Evolutionary conservation across 2,329 filamentous ascomycete species (phyloP), one percentile per base, ranked within the genome.

Genomic region (Colletotrichum sp.): DNA sequence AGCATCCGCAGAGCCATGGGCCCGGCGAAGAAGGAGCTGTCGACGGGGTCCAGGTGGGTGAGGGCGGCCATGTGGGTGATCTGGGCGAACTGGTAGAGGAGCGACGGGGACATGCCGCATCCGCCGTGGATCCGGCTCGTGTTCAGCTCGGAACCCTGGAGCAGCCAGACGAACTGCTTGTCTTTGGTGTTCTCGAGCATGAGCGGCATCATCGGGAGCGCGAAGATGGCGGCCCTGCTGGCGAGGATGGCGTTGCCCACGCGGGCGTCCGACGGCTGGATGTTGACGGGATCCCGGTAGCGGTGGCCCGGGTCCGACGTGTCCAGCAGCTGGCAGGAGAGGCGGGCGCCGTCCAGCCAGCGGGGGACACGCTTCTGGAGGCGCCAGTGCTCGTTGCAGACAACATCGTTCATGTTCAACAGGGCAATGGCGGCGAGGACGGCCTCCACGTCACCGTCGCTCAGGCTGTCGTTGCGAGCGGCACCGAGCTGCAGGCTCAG

Each of bases 91-190:
- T 79, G 80, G 62, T 85, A 82, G 26, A 87, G 79, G 6, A 87
- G 78, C 55, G 82, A 84, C 67, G 84, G 85, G 0, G 85, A 86
- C 71, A 86, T 86, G 12, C 85, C 85, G 62, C 85, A 87, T 1
- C 84, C 85, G 10, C 85, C 85, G 61, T 87, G 85, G 6, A 87
- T 84, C 67, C 85, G 80, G 38, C 81, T 82, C 76, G 83, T 82
- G 13, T 85, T 83, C 21, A 72, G 76, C 38, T 81, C 79, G 1
- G 81, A 82, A 5, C 84, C 85, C 56, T 86, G 85, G 1, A 85
- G 79, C 10, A 87, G 80, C 83, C 85, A 87, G 9, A 80, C 82
- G 65, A 87, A 86, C 28, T 84, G 80, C 4, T 78, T 74, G 2
- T 82, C 76, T 66, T 85, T 81, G 3, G 78, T 78, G 10, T 77